Percentiles rank a stretch among this genome's conserved stretches.
phyloP scores from a whole-genome alignment of 2,329 filamentous ascomycete genomes.

The Lasiodiplodia hormozganensis region DNA sequence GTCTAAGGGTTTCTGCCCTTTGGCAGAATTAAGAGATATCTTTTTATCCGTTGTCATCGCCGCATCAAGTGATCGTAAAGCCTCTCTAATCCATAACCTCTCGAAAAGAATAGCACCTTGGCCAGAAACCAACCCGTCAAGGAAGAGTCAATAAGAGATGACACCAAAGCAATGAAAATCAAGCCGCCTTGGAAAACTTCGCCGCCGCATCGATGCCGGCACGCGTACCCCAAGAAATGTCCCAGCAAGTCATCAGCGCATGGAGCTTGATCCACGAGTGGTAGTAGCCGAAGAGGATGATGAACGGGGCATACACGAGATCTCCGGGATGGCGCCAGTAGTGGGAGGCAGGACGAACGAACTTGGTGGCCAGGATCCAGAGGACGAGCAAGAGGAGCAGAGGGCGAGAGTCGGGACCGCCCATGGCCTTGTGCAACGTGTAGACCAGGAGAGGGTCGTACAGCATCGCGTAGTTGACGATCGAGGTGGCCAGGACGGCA shows the following conservation, averaged over 20 bases:
- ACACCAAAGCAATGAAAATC: not conserved
- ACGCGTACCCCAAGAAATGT: conserved; percentile 34
- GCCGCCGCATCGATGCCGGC: conserved; percentile 12
- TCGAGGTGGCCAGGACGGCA: conserved; percentile 61
- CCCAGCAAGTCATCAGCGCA: conserved; percentile 56
- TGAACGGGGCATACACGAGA: conserved; percentile 56
- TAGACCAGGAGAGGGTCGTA: conserved; percentile 57
- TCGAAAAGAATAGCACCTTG: too few relatives aligned
- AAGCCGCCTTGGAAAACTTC: not conserved
- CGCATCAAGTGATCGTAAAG: too few relatives aligned
- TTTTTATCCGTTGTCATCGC: too few relatives aligned
- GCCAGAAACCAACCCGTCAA: not conserved
- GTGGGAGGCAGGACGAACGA: conserved; percentile 63
- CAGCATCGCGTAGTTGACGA: conserved; percentile 64
- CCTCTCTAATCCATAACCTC: too few relatives aligned
- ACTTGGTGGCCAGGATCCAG: conserved; percentile 65
- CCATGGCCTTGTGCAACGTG: conserved; percentile 35
- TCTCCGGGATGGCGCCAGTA: conserved; percentile 61
- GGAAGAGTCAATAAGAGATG: too few relatives aligned
- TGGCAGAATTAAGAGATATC: too few relatives aligned
- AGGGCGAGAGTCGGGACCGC: conserved; percentile 33
- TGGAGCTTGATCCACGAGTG: conserved; percentile 66
- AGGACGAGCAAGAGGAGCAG: conserved; percentile 34
- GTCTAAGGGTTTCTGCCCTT: too few relatives aligned
- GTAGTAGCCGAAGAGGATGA: conserved; percentile 63